A percentile compares a stretch with the other conserved stretches of the same genome.
phyloP scores from a whole-genome alignment of 306 rosid species.

The Sophora flavescens region DNA sequence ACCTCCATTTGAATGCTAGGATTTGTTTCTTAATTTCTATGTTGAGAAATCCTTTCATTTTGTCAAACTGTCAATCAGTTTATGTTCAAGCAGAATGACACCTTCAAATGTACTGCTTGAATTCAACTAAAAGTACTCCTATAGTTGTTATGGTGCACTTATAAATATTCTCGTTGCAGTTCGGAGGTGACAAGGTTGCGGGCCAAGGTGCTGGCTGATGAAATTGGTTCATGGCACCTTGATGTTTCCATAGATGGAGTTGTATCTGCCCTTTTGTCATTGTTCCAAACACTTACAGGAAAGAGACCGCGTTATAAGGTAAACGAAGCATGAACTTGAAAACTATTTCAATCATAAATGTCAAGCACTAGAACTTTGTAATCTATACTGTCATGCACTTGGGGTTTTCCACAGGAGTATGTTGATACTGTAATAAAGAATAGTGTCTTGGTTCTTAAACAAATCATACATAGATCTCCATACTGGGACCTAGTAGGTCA shows the following conservation, averaged over 20 bases:
- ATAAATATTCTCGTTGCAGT: constrained; percentile 60
- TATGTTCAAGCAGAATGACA: constrained; percentile 20
- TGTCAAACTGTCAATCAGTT: constrained; percentile 21
- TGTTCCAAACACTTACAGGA: constrained; percentile 89
- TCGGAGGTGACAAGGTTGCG: constrained; percentile 76
- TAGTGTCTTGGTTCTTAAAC: too few relatives aligned
- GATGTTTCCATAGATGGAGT: constrained; percentile 85
- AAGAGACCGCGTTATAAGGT: constrained; percentile 83
- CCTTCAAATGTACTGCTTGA: constrained; percentile 24
- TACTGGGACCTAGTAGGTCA: too few relatives aligned
- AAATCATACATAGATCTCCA: too few relatives aligned
- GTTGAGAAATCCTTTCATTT: constrained; percentile 23
- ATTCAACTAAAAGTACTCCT: constrained; percentile 14
- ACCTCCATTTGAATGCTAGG: constrained; percentile 1
- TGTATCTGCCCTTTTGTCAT: constrained; percentile 70
- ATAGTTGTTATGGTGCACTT: constrained; percentile 22
- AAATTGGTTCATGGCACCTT: constrained; percentile 98
- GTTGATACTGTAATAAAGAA: too few relatives aligned
- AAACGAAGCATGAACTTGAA: constrained; percentile 41
- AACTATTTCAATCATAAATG: constrained; percentile 26
- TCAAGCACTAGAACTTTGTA: constrained; percentile 12
- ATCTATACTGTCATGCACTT: constrained; percentile 26
- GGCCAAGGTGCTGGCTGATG: constrained; percentile 86
- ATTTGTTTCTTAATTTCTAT: constrained; percentile 15
- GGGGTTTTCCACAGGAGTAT: too few relatives aligned